These are phyloP conservation scores for Trametes coccinea DNA, from an alignment of 768 basidiomycete genomes.

Conservation along the genomic window DNA sequence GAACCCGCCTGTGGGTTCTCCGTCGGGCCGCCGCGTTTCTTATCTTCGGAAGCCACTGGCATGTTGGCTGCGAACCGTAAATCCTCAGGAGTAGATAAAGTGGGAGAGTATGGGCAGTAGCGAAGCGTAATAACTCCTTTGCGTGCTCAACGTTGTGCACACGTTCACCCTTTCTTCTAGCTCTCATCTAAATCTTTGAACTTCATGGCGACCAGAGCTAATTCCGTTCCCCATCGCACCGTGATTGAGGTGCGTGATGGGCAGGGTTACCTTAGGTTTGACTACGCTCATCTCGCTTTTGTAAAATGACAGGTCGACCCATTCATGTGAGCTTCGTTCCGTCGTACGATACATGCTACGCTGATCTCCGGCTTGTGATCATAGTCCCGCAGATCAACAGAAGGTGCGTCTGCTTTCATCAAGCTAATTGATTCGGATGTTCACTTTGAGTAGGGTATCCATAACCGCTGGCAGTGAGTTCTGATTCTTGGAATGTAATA, in stretches of 20 bases:
- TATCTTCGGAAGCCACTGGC: background rate
- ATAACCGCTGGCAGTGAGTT: conserved; percentile 76
- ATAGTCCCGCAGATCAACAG: conserved; percentile 53
- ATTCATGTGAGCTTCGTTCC: conserved; percentile 51
- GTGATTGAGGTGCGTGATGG: conserved; percentile 50
- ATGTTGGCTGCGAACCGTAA: background rate
- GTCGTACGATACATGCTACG: background rate
- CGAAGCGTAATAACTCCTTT: background rate
- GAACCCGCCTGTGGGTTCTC: background rate
- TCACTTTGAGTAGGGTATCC: conserved; percentile 47
- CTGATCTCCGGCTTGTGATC: background rate
- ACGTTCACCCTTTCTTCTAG: background rate
- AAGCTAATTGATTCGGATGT: background rate
- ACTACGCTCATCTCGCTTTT: background rate
- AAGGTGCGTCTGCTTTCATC: conserved; percentile 42
- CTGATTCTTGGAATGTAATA: conserved; percentile 46
- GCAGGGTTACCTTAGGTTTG: background rate
- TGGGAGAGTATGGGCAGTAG: background rate
- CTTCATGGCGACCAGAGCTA: conserved; percentile 59
- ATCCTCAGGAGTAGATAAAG: background rate
- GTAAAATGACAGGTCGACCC: conserved; percentile 57
- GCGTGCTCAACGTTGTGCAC: background rate
- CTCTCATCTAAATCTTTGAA: background rate
- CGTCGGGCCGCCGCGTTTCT: conserved; percentile 6
- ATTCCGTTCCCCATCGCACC: conserved; percentile 61